phyloP scores from a whole-genome alignment of 441 rosid species.

The Metrosideros polymorpha region DNA sequence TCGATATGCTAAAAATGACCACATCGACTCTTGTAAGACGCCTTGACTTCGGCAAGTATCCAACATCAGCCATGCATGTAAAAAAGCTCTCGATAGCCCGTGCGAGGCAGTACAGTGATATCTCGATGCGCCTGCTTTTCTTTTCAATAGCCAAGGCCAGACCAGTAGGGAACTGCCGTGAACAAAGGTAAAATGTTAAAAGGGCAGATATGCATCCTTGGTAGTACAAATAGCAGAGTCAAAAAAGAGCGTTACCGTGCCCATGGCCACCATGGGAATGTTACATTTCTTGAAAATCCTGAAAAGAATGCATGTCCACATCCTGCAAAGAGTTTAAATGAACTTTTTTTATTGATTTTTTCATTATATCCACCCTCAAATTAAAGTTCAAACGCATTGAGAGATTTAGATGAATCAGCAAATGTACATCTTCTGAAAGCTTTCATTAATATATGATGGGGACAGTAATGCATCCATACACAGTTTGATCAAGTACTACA shows the following conservation, averaged over 20 bases:
- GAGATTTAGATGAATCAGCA: background rate
- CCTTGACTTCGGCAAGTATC: constrained; percentile 47
- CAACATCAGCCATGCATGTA: constrained; percentile 54
- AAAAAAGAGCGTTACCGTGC: constrained; percentile 35
- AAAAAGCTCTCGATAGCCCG: constrained; percentile 92
- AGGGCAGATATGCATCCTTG: background rate
- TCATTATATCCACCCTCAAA: background rate
- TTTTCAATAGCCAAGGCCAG: constrained; percentile 83
- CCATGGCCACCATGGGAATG: constrained; percentile 69
- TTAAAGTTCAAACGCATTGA: background rate
- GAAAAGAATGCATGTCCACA: constrained; percentile 81
- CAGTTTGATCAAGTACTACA: background rate
- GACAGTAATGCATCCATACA: background rate
- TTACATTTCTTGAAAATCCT: constrained; percentile 60
- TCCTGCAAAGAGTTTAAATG: constrained; percentile 26
- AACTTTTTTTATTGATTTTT: background rate
- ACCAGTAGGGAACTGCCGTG: constrained; percentile 74
- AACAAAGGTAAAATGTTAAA: background rate
- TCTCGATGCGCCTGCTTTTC: constrained; percentile 89
- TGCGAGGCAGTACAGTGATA: constrained; percentile 86
- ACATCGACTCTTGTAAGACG: constrained; percentile 78
- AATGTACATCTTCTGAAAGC: background rate
- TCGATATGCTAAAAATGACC: constrained; percentile 73
- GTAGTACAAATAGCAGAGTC: background rate
- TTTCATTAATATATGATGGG: background rate